Evolutionary conservation across 2,329 filamentous ascomycete genomes (phyloP), one percentile per base, ranked within the genome.

Genomic region (Thelonectria discophora): DNA sequence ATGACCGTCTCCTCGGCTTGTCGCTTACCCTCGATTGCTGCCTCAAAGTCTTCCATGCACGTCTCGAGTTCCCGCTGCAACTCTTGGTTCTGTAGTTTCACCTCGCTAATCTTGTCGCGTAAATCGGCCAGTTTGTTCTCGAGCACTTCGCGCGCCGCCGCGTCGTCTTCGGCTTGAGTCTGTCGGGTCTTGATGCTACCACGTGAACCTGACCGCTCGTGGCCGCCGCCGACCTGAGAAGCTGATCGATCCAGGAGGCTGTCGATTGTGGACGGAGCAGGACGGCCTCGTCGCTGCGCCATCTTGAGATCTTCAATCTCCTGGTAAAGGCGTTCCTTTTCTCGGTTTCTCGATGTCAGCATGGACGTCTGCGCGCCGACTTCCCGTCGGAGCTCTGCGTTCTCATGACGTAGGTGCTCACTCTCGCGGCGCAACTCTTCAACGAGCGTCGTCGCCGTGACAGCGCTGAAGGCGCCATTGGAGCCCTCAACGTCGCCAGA

Each of bases 291-390:
- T 56, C 93, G 89, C 67, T 93, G 90, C 2, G 91, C 88, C 70
- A 98, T 88, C 78, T 98, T 99, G 64, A 99, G 83, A 64, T 97
- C 94, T 77, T 99, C 95, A 65, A 98, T 98, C 75, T 99, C 94
- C 74, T 97, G 93, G 76, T 98, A 97, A 9, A 99, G 83, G 5
- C 93, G 88, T 74, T 98, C 94, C 74, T 97, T 96, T 74, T 99
- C 95, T 24, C 93, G 90, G 73, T 97, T 97, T 21, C 95, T 87
- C 37, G 95, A 98, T 1, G 94, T 97, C 34, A 99, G 85, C 93
- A 99, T 98, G 0, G 94, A 97, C 1, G 94, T 97, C 75, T 99
- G 95, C 3, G 95, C 95, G 63, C 94, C 93, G 30, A 98, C 91
- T 76, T 98, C 94, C 55, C 94, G 90, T 55, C 94, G 88, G 32